Conservation (phyloP, 2,329 filamentous ascomycete species). For the Cercospora nicotianae region DNA sequence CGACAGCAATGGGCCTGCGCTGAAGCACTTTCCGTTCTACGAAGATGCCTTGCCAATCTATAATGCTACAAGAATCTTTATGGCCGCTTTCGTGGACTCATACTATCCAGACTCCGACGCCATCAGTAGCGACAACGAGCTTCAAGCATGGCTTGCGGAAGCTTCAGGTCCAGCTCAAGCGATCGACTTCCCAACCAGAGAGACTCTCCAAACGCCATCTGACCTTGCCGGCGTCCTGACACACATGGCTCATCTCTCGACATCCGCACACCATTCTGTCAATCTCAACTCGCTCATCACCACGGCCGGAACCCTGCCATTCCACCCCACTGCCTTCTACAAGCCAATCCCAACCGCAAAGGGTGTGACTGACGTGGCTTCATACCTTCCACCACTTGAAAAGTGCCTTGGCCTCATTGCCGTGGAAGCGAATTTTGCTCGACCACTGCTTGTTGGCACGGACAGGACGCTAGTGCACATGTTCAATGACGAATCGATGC, state of each 20-base stretch:
- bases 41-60: conserved; percentile 46
- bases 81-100: conserved; percentile 46
- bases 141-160: conserved; percentile 50
- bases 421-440: conserved; percentile 45
- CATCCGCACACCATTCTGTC: conserved; percentile 45
- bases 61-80: conserved; percentile 42
- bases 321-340: conserved; percentile 48
- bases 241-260: conserved; percentile 42
- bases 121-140: conserved; percentile 43
- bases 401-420: conserved; percentile 42
- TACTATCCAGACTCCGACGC: conserved; percentile 44
- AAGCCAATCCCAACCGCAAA: conserved; percentile 44
- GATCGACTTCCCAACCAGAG: conserved; percentile 45
- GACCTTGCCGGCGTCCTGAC: conserved; percentile 47
- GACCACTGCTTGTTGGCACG: conserved; percentile 42
- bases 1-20: conserved; percentile 39
- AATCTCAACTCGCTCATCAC: conserved; percentile 47
- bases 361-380: conserved; percentile 39
- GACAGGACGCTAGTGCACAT: conserved; percentile 45
- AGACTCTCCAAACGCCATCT: conserved; percentile 20
- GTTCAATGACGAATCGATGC: conserved; percentile 43
- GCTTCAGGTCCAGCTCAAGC: conserved; percentile 41
- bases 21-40: conserved; percentile 49
- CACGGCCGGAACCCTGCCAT: conserved; percentile 43
- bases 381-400: conserved; percentile 37